Evolutionary conservation across 2,329 filamentous ascomycete genomes (phyloP).

Genomic region (Aschersonia sp.): DNA sequence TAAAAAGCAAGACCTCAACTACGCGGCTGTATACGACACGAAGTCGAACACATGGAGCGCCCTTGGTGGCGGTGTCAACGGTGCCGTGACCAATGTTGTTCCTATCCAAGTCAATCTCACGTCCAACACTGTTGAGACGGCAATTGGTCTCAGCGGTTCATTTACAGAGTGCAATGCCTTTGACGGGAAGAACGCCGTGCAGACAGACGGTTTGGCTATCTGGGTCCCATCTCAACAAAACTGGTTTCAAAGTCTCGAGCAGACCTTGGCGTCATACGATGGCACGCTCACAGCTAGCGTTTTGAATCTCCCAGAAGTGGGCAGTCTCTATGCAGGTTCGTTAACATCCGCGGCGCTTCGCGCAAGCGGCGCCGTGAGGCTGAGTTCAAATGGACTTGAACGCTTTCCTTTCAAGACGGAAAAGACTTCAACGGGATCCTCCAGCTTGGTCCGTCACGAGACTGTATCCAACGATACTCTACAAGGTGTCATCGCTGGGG

Average conservation of each 20-base stretch:
- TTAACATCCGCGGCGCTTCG: constrained; percentile 62
- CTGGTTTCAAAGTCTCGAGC: constrained; percentile 72
- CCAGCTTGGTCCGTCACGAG: constrained; percentile 31
- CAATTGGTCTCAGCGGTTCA: constrained; percentile 65
- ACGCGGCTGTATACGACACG: constrained; percentile 65
- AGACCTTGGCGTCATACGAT: constrained; percentile 48
- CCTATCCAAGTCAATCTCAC: constrained; percentile 70
- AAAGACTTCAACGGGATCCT: constrained; percentile 9
- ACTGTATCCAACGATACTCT: constrained; percentile 24
- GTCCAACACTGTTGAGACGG: constrained; percentile 49
- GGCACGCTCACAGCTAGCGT: constrained; percentile 59
- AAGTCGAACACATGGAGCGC: constrained; percentile 57
- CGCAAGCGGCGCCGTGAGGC: constrained; percentile 56
- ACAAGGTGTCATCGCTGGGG: constrained; percentile 60
- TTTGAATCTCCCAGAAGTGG: constrained; percentile 47
- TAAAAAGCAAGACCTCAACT: constrained; percentile 49
- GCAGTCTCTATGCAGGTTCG: constrained; percentile 69
- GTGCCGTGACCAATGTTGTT: constrained; percentile 59
- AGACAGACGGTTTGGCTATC: constrained; percentile 66
- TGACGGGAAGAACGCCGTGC: constrained; percentile 41
- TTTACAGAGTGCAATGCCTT: constrained; percentile 64
- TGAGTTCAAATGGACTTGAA: constrained; percentile 40
- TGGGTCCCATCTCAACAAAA: constrained; percentile 80
- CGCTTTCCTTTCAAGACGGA: constrained; percentile 43
- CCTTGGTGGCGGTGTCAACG: constrained; percentile 77